Percentiles rank a stretch among this genome's conserved stretches.
Evolutionary conservation across 495 filamentous ascomycete genomes (phyloP).

Genomic region (Aspergillus sparsus): DNA sequence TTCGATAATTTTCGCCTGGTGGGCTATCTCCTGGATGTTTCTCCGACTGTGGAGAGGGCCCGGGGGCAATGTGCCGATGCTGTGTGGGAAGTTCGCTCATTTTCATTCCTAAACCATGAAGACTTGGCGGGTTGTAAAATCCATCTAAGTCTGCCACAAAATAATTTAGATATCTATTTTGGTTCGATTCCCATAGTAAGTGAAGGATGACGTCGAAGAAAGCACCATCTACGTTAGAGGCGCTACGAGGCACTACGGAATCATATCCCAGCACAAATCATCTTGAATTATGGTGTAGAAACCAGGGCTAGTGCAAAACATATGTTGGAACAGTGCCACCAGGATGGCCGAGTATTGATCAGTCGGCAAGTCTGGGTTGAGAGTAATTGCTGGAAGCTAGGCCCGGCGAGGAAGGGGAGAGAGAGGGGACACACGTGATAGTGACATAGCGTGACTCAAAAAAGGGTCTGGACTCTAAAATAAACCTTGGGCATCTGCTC

Average conservation of each 20-base stretch:
- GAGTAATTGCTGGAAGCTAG: background rate
- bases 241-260: constrained; percentile 6
- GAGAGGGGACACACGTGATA: background rate
- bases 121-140: too few species aligned
- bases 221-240: constrained; percentile 16
- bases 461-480: background rate
- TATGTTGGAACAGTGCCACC: too few species aligned
- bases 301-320: too few species aligned
- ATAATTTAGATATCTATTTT: background rate
- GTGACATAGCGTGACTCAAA: background rate
- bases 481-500: background rate
- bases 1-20: constrained; percentile 22
- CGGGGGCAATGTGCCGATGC: constrained; percentile 32
- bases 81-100: constrained; percentile 29
- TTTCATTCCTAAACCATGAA: background rate
- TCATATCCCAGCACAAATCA: too few species aligned
- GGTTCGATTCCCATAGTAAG: constrained; percentile 2
- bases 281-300: too few species aligned
- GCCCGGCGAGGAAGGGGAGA: background rate
- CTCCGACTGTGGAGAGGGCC: constrained; percentile 32
- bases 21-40: constrained; percentile 21
- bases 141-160: too few species aligned
- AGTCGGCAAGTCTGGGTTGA: too few species aligned
- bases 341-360: too few species aligned
- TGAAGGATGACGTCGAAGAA: constrained; percentile 15